Evolutionary conservation across 2,329 filamentous ascomycete genomes (phyloP), one percentile per base, ranked within the genome.

Genomic region (Fusarium acutatum): DNA sequence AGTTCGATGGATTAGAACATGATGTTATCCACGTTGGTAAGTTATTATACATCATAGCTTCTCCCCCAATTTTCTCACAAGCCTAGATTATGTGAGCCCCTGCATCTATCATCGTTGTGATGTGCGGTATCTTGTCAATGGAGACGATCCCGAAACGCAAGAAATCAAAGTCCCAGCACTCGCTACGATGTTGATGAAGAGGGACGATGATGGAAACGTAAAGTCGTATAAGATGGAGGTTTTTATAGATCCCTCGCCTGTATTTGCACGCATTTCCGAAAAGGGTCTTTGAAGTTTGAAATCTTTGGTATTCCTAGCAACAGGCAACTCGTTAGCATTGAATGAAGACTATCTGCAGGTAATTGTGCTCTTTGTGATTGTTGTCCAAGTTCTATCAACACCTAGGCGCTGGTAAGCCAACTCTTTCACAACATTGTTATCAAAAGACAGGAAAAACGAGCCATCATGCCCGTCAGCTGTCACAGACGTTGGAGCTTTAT

Each of bases 321-420:
- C 7, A 15, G 6, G 12, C 10, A 20, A 32, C 22, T 32, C 10
- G 9, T 17, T 7, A 44, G 15, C 15, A 58, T 35, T 34, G 13
- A 9, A 26, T 22, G 4, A 28, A 15, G 26, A 18, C 37, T 60
- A 70, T 40, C 20, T 54, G 18, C 61, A 62, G 15, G 40, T 13
- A 0, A 54, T 37, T 10, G 20, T 54, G 13, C 63, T 64, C 12
- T 30, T 64, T 18, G 32, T 22, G 37, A 74, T 40, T 5, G 71
- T 76, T 10, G 30, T 47, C 74, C 74, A 75, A 35, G 24, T 60
- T 9, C 73, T 71, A 30, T 66, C 60, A 4, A 60, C 71, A 32
- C 60, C 41, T 15, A 67, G 13, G 1, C 73, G 62, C 38, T 75
- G 74, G 52, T 75, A 75, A 17, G 32, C 63, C 28, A 75, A 8